Conservation (phyloP, 257 asterid species). For the Marsdenia floribunda region DNA sequence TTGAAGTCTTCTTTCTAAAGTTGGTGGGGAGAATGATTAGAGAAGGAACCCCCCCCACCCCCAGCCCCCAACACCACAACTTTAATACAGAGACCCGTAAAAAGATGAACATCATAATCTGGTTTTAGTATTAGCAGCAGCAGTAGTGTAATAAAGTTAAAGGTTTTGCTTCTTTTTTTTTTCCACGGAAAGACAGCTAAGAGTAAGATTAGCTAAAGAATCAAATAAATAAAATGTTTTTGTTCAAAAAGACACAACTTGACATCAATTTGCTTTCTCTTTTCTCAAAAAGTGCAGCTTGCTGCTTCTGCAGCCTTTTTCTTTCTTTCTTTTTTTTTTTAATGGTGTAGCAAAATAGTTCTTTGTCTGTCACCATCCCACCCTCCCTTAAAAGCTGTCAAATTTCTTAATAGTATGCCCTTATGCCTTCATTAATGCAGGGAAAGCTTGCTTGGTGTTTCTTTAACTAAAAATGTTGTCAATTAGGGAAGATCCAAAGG, state of each 20-base stretch:
- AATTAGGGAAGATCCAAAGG: too few relatives aligned
- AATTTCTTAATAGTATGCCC: too few relatives aligned
- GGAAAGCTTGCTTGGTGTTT: too few relatives aligned
- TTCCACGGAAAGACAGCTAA: conserved; percentile 18
- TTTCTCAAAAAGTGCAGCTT: conserved; percentile 17
- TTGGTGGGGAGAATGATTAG: conserved; percentile 59
- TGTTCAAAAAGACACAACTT: conserved; percentile 27
- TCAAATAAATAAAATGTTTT: neutral
- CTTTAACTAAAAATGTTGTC: too few relatives aligned
- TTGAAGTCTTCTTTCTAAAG: conserved; percentile 24
- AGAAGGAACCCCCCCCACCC: conserved; percentile 23
- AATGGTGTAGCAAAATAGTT: neutral
- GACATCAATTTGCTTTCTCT: conserved; percentile 7
- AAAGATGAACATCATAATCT: neutral
- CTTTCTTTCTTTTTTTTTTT: neutral
- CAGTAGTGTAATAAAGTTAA: conserved; percentile 13
- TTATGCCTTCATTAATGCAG: too few relatives aligned
- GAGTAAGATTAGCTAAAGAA: conserved; percentile 3
- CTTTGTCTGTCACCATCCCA: neutral
- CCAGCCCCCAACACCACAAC: neutral
- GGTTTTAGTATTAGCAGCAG: conserved; percentile 1
- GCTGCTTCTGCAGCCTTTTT: conserved; percentile 2
- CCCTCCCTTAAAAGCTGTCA: too few relatives aligned
- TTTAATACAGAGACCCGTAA: conserved; percentile 18
- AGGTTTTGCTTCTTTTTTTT: conserved; percentile 23